These are phyloP conservation scores for Erodium texanum DNA, from an alignment of 441 rosid species.

Conservation along the genomic window DNA sequence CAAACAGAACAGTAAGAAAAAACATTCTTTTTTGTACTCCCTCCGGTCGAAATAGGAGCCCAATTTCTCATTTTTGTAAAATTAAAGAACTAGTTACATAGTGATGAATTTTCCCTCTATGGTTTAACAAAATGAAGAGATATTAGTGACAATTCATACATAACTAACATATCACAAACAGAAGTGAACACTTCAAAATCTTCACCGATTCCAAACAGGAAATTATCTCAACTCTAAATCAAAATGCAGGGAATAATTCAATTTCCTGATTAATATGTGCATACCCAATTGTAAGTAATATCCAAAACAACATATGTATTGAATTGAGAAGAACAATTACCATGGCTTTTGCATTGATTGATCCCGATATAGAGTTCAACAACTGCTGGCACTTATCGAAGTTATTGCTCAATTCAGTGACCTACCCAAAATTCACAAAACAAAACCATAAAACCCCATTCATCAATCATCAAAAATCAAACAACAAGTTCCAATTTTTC, in stretches of 20 bases:
- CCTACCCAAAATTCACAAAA: conserved; percentile 29
- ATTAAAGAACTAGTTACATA: too few relatives aligned
- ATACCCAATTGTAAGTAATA: neutral
- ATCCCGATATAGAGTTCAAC: conserved; percentile 62
- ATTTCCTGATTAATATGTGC: neutral
- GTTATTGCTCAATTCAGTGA: conserved; percentile 57
- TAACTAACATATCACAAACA: too few relatives aligned
- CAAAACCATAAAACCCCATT: neutral
- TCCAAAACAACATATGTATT: neutral
- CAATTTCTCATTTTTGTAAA: too few relatives aligned
- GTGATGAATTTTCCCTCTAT: too few relatives aligned
- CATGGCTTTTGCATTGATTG: conserved; percentile 57
- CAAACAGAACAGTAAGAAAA: too few relatives aligned
- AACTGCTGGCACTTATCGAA: conserved; percentile 93
- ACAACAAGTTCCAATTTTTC: conserved; percentile 2
- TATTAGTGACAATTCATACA: neutral
- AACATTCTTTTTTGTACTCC: too few relatives aligned
- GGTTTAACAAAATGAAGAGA: too few relatives aligned
- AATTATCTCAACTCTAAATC: neutral
- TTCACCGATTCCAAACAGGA: neutral
- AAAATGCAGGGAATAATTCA: neutral
- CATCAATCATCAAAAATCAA: neutral
- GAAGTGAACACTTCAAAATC: too few relatives aligned
- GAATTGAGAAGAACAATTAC: conserved; percentile 22
- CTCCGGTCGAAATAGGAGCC: too few relatives aligned